Base-by-base conservation (phyloP, 1,284 basidiomycete species). In the Mycena citricolor region DNA sequence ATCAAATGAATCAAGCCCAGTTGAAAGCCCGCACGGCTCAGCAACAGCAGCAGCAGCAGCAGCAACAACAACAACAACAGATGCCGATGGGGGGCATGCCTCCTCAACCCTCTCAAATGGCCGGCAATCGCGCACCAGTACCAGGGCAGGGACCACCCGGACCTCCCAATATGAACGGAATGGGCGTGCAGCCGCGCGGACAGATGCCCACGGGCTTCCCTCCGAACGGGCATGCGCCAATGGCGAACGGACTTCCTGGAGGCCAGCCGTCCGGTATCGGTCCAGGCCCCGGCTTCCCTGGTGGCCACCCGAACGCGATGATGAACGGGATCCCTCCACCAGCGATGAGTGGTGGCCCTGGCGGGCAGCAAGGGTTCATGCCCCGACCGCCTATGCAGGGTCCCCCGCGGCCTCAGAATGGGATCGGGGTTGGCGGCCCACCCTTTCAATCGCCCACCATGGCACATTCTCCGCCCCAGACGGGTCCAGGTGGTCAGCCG, bases 201-300 rank as follows among this genome's bases (percentile, higher is more conserved):
- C n/a, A 54, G 54, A 10, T 47, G 48, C 4, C 44, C 43, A 14
- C 45, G 21, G 21, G 21, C 24, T 49, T 57, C 26, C 51, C 49
- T 4, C 47, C 57, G 3, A 61, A 60, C 37, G 58, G 56, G 25
- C 38, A 51, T 28, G 28, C 25, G 8, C 56, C 60, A 43, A 62
- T 67, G 55, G 53, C 63, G 32, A 64, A 62, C 44, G 74, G 74
- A 34, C 63, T 74, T 24, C 62, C 68, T n/a, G n/a, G n/a, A n/a
- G n/a, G n/a, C n/a, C n/a, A 20, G 10, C 31, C 31, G 14, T 17
- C 17, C 31, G 16, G 8, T 16, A 32, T 32, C 16, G 16, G 21
- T 16, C 31, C 31, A 10, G 16, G 10, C 31, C 31, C 17, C 16
- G 17, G 16, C 21, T 16, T 16, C 12, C 21, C 21, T 32, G 16